These are phyloP conservation scores for Orbilia javanica DNA, from an alignment of 2,329 filamentous ascomycete genomes.

Conservation along the genomic window DNA sequence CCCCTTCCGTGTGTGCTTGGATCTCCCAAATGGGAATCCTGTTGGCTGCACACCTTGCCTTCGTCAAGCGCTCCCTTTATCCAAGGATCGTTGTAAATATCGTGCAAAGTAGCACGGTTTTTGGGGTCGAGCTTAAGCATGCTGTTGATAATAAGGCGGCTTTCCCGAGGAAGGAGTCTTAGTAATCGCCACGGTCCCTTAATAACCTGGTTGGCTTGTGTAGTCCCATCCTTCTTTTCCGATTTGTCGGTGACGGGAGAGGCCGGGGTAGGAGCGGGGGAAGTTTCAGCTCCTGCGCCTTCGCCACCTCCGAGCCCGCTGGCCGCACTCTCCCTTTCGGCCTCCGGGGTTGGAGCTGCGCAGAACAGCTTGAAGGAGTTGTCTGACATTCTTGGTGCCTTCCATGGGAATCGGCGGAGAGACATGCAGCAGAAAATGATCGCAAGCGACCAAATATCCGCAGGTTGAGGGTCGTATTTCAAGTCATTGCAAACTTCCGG, in stretches of 20 bases:
- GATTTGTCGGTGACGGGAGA: slow-evolving; percentile 1
- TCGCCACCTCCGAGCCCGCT: slow-evolving; percentile 42
- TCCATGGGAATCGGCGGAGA: slow-evolving; percentile 94
- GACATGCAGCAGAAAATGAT: slow-evolving; percentile 99
- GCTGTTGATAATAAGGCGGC: slow-evolving; percentile 85
- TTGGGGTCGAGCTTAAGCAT: slow-evolving; percentile 93
- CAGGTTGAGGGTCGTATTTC: slow-evolving; percentile 92
- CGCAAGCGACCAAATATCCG: slow-evolving; percentile 97
- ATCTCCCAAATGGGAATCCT: slow-evolving; percentile 66
- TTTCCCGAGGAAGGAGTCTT: slow-evolving; percentile 87
- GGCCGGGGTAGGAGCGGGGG: slow-evolving; percentile 47
- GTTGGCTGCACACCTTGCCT: slow-evolving; percentile 78
- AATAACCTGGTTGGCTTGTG: slow-evolving; percentile 68
- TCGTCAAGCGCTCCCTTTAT: slow-evolving; percentile 77
- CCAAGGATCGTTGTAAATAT: slow-evolving; percentile 91
- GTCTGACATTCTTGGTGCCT: slow-evolving; percentile 88
- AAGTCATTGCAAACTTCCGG: slow-evolving; percentile 95
- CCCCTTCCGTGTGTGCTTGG: slow-evolving; percentile 66
- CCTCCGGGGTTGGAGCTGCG: slow-evolving; percentile 56
- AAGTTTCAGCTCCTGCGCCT: slow-evolving; percentile 27
- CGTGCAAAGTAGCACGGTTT: slow-evolving; percentile 83
- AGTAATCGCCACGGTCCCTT: slow-evolving; percentile 92
- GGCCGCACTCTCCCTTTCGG: slow-evolving; percentile 55
- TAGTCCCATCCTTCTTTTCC: slow-evolving; percentile 62
- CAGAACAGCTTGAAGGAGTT: slow-evolving; percentile 96